These are phyloP conservation scores for Arthrobotrys conoides DNA, from an alignment of 2,329 filamentous ascomycete species.

Conservation along the genomic window DNA sequence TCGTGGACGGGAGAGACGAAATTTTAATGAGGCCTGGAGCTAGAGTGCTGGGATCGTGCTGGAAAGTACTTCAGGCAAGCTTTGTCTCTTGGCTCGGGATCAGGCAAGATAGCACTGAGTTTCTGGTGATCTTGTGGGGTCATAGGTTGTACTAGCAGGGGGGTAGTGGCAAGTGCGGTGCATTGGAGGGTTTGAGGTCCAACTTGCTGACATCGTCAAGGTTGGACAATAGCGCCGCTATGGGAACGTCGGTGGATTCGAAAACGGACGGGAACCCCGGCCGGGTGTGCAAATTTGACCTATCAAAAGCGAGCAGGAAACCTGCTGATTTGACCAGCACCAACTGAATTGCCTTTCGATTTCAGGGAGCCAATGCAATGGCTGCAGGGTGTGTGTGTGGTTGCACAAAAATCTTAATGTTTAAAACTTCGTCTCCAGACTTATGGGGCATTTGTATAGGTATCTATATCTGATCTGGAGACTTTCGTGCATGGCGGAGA, in stretches of 20 bases:
- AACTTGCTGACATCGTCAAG: conserved; percentile 21
- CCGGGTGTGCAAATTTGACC: not conserved
- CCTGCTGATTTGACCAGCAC: conserved; percentile 14
- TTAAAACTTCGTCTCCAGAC: conserved; percentile 23
- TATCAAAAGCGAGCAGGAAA: conserved; percentile 17
- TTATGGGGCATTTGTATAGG: conserved; percentile 7
- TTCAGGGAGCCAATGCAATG: not conserved
- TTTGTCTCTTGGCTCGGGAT: conserved; percentile 23
- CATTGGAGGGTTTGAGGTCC: conserved; percentile 20
- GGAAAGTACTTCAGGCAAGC: conserved; percentile 14
- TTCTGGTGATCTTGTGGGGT: conserved; percentile 19
- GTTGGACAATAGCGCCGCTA: not conserved
- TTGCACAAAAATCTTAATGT: conserved; percentile 22
- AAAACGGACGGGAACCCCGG: not conserved
- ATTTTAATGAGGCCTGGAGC: not conserved
- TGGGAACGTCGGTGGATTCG: not conserved
- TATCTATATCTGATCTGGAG: not conserved
- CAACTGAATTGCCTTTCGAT: not conserved
- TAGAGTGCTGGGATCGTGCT: not conserved
- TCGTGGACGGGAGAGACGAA: not conserved
- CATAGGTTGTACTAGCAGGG: conserved; percentile 20
- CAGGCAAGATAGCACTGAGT: conserved; percentile 21
- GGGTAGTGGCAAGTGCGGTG: conserved; percentile 10
- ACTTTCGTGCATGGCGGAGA: not conserved
- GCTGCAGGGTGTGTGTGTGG: conserved; percentile 3